Evolutionary conservation across 768 basidiomycete genomes (phyloP), one percentile per base, ranked within the genome.

Genomic region (Amanita molliuscula): DNA sequence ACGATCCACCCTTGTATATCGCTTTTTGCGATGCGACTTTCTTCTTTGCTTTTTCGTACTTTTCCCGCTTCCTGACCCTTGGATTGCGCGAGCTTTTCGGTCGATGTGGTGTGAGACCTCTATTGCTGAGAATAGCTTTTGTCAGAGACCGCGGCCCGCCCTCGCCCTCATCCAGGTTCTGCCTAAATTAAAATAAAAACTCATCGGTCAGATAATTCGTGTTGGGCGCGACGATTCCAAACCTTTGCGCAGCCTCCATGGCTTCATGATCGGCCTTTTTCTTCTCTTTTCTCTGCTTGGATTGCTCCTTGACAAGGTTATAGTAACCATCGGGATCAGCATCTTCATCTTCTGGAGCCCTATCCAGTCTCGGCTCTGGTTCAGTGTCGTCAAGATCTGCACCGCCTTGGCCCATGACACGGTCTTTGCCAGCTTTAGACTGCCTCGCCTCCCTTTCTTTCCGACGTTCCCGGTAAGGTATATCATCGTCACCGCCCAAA

Each of bases 41-140:
- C 70, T 88, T 92, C 74, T 95, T 89, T 55, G 94, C 95, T 68
- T 96, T 86, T 61, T 94, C 94, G 73, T 84, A 98, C 61, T 76
- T 84, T 67, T 84, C 77, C 29, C 91, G 79, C 66, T 99, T 99
- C 79, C 97, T 98, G 66, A 98, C 93, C 53, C 96, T 82, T 36
- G 95, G 94, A 69, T 99, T 99, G 56, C 94, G 89, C 33, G 91
- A 89, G 49, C 77, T 75, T 68, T 98, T 97, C 37, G 87, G 71
- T 50, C 96, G 81, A 54, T 75, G 81, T 4, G 95, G 94, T 13
- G 94, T 97, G 46, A 98, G 80, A 50, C 96, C 95, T 60, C 82
- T 86, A 76, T 99, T 99, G 59, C 84, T 82, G 58, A 97, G 74
- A 58, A 99, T 99, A 5, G 90, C 82, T 9, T 90, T 81, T 6